These are phyloP conservation scores for Stachybotrys elegans DNA, from an alignment of 2,329 filamentous ascomycete species.

Conservation along the genomic window DNA sequence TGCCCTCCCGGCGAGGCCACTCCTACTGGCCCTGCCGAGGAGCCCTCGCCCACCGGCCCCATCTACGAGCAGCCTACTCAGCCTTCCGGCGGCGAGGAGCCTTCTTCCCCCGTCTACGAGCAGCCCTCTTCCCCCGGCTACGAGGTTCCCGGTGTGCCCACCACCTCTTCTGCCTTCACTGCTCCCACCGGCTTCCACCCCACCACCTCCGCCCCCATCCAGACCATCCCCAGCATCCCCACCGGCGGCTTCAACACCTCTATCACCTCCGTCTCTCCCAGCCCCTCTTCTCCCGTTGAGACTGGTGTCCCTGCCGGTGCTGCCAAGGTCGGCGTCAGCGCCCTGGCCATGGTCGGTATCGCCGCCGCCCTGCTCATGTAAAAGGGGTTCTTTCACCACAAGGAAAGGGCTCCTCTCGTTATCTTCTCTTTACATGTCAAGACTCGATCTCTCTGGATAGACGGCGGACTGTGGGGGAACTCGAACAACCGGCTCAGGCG, in stretches of 20 bases:
- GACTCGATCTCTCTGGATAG: too few species aligned
- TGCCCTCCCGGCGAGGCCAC: slow-evolving; percentile 11
- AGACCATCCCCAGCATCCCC: slow-evolving; percentile 1
- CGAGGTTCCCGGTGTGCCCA: background rate
- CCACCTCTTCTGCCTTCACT: background rate
- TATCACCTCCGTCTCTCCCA: slow-evolving; percentile 2
- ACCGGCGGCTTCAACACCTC: slow-evolving; percentile 8
- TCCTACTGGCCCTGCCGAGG: background rate
- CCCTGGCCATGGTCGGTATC: slow-evolving; percentile 13
- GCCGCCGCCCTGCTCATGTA: slow-evolving; percentile 15
- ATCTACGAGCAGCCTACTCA: background rate
- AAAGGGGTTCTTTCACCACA: too few species aligned
- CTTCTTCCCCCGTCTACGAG: background rate
- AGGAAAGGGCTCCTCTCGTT: too few species aligned
- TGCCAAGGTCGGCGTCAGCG: slow-evolving; percentile 13
- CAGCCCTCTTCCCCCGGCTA: background rate
- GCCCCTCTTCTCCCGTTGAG: background rate
- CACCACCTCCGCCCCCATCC: background rate
- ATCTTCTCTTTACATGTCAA: too few species aligned
- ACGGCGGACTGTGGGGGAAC: too few species aligned
- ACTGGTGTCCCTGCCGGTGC: slow-evolving; percentile 9
- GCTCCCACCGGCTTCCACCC: slow-evolving; percentile 2
- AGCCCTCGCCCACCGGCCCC: slow-evolving; percentile 6
- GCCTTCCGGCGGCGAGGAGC: slow-evolving; percentile 1
- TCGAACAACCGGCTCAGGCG: too few species aligned